Evolutionary conservation across 306 rosid species (phyloP).

Genomic region (Vigna reflexopilosa): DNA sequence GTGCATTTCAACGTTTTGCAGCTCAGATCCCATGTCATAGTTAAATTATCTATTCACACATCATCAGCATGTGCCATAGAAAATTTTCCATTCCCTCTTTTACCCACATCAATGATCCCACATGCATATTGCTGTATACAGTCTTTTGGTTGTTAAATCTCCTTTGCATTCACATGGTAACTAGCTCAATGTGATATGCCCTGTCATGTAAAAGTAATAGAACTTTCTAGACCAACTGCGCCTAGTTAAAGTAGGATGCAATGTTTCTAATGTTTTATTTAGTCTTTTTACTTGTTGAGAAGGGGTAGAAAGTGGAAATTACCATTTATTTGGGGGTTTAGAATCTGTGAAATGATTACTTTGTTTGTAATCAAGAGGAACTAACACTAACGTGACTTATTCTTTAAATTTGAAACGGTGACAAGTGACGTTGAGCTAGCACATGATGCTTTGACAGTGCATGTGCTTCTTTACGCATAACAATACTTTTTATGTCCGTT

Average conservation of each 20-base stretch:
- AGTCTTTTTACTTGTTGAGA: background rate
- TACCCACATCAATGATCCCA: constrained; percentile 36
- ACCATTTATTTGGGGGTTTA: background rate
- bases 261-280: background rate
- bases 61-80: constrained; percentile 51
- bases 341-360: constrained; percentile 16
- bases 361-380: background rate
- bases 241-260: constrained; percentile 29
- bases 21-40: constrained; percentile 39
- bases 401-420: constrained; percentile 33
- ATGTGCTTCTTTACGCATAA: constrained; percentile 44
- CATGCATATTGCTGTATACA: constrained; percentile 36
- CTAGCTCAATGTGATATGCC: constrained; percentile 27
- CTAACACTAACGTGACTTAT: background rate
- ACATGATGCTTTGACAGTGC: constrained; percentile 49
- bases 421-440: constrained; percentile 37
- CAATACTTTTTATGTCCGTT: constrained; percentile 21
- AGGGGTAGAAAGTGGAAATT: background rate
- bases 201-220: constrained; percentile 14
- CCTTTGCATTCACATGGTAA: constrained; percentile 41
- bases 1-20: constrained; percentile 52
- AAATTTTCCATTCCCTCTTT: constrained; percentile 26
- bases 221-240: constrained; percentile 7
- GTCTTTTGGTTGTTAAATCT: constrained; percentile 3
- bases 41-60: constrained; percentile 39